Evolutionary conservation across 345 rosid species (phyloP).

Genomic region (Garcia nutans): DNA sequence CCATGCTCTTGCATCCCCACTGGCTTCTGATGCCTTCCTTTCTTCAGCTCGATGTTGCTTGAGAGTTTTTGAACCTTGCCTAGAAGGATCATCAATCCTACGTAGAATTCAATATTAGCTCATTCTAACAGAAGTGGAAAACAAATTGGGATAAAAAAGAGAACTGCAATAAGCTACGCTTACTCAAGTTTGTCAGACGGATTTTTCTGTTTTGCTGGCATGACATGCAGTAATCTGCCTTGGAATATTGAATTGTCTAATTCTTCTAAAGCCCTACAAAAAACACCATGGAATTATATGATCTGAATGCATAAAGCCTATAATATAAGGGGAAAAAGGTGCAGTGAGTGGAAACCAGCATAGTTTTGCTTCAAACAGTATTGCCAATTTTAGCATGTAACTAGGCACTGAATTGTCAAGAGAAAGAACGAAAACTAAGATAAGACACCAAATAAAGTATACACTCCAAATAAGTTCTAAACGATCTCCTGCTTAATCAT

Average conservation of each 20-base stretch:
- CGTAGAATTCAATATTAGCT: not conserved
- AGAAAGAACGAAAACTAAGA: not conserved
- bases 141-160: slow-evolving; percentile 10
- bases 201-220: slow-evolving; percentile 63
- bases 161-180: slow-evolving; percentile 19
- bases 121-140: not conserved
- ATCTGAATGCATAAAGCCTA: not conserved
- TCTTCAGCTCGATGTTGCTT: slow-evolving; percentile 78
- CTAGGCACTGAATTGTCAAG: not conserved
- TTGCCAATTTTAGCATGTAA: not conserved
- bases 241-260: slow-evolving; percentile 80
- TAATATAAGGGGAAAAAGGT: not conserved
- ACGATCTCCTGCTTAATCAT: not conserved
- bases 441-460: not conserved
- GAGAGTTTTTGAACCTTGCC: slow-evolving; percentile 55
- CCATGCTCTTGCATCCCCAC: slow-evolving; percentile 92
- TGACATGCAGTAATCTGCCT: slow-evolving; percentile 84
- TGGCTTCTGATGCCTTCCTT: slow-evolving; percentile 81
- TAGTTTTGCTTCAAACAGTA: not conserved
- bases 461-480: not conserved
- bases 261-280: slow-evolving; percentile 71
- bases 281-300: not conserved
- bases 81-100: slow-evolving; percentile 35
- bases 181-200: slow-evolving; percentile 56
- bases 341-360: not conserved